Conservation (phyloP, 305 asterid species). For the Caryopteris hybrid region DNA sequence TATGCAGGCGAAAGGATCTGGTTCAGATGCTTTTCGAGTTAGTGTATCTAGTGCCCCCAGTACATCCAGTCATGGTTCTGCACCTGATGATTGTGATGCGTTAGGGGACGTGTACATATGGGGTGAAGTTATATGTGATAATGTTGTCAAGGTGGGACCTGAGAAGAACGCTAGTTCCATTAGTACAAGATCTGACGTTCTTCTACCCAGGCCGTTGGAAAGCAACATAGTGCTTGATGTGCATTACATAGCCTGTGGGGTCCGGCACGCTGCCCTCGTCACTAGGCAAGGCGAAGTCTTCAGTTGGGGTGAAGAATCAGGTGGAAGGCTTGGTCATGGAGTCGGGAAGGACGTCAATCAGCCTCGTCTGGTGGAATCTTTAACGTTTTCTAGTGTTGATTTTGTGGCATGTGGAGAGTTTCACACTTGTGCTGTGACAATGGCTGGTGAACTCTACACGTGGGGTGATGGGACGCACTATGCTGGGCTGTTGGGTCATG, state of each 20-base stretch:
- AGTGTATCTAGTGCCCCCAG: slow-evolving; percentile 98
- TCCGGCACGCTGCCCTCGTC: slow-evolving; percentile 78
- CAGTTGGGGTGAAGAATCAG: slow-evolving; percentile 99
- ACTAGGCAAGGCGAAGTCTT: slow-evolving; percentile 91
- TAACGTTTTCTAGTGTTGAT: slow-evolving; percentile 58
- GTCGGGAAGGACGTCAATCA: slow-evolving; percentile 66
- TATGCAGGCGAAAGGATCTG: slow-evolving; percentile 83
- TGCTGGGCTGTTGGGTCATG: slow-evolving; percentile 92
- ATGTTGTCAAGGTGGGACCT: slow-evolving; percentile 69
- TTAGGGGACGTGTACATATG: slow-evolving; percentile 91
- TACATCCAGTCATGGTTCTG: slow-evolving; percentile 97
- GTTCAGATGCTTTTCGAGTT: slow-evolving; percentile 87
- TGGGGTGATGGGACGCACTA: slow-evolving; percentile 98
- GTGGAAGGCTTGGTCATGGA: slow-evolving; percentile 98
- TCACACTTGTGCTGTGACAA: slow-evolving; percentile 88
- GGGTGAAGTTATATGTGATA: slow-evolving; percentile 97
- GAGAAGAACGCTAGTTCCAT: slow-evolving; percentile 63
- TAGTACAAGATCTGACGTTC: slow-evolving; percentile 68
- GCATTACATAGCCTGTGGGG: slow-evolving; percentile 90
- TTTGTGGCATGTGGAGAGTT: slow-evolving; percentile 98
- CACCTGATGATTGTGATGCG: slow-evolving; percentile 91
- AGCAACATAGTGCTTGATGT: slow-evolving; percentile 82
- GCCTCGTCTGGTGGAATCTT: slow-evolving; percentile 74
- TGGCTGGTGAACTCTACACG: slow-evolving; percentile 88
- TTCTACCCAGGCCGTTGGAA: slow-evolving; percentile 82